Evolutionary conservation across 371 early-diverging fungal genomes (phyloP).

Genomic region (Mucor mucedo): DNA sequence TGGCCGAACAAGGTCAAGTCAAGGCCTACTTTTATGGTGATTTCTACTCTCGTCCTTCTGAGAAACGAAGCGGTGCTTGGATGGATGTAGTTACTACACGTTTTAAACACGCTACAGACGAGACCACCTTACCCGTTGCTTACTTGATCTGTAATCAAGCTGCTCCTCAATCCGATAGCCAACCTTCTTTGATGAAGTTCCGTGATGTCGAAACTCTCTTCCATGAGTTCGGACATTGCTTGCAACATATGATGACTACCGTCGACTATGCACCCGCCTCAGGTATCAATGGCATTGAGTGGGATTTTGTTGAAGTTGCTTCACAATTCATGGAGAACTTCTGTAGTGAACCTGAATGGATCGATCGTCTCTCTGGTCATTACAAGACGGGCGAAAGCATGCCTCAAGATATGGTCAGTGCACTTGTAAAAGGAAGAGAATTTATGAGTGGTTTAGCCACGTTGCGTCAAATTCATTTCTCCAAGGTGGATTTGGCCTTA

Average conservation of each 20-base stretch:
- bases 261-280: slow-evolving; percentile 72
- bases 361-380: slow-evolving; percentile 58
- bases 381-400: slow-evolving; percentile 64
- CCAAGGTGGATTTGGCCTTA: slow-evolving; percentile 62
- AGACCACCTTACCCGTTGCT: slow-evolving; percentile 64
- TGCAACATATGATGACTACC: slow-evolving; percentile 73
- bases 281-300: slow-evolving; percentile 73
- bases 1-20: slow-evolving; percentile 53
- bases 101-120: slow-evolving; percentile 49
- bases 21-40: slow-evolving; percentile 75
- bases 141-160: slow-evolving; percentile 73
- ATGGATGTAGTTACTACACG: slow-evolving; percentile 73
- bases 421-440: slow-evolving; percentile 55
- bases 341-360: slow-evolving; percentile 65
- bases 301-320: slow-evolving; percentile 70
- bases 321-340: slow-evolving; percentile 80
- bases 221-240: slow-evolving; percentile 75
- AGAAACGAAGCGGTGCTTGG: slow-evolving; percentile 77
- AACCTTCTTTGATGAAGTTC: slow-evolving; percentile 68
- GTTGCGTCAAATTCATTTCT: slow-evolving; percentile 67
- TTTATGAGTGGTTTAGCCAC: slow-evolving; percentile 67
- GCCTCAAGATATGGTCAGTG: slow-evolving; percentile 65
- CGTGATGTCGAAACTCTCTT: slow-evolving; percentile 70
- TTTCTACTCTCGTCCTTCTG: slow-evolving; percentile 67
- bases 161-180: slow-evolving; percentile 51